phyloP scores from a whole-genome alignment of 2,329 filamentous ascomycete genomes.

The Diaporthe eres region DNA sequence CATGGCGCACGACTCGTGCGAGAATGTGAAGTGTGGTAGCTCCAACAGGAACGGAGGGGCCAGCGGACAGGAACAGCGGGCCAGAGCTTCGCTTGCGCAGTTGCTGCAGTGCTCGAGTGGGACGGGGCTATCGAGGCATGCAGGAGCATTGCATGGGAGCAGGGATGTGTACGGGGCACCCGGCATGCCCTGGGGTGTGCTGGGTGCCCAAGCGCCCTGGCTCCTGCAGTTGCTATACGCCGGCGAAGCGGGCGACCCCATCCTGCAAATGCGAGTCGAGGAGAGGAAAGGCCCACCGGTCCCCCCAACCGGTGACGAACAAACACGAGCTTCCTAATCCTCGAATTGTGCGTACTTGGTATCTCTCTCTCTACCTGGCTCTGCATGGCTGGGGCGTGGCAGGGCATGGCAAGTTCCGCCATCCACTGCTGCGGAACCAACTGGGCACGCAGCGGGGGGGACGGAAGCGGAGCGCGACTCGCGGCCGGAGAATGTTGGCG shows the following conservation, averaged over 20 bases:
- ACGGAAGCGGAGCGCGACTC: slow-evolving; percentile 17
- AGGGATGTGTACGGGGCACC: slow-evolving; percentile 26
- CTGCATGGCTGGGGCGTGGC: slow-evolving; percentile 10
- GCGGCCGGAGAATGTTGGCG: slow-evolving; percentile 15
- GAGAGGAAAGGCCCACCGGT: slow-evolving; percentile 5
- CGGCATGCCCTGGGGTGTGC: slow-evolving; percentile 2
- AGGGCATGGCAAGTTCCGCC: slow-evolving; percentile 23
- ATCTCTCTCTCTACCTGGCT: neutral
- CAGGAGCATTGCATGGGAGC: slow-evolving; percentile 30
- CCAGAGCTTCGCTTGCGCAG: slow-evolving; percentile 29
- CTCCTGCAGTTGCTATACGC: slow-evolving; percentile 27
- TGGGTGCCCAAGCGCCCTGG: slow-evolving; percentile 19
- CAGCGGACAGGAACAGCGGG: slow-evolving; percentile 36
- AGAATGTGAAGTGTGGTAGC: slow-evolving; percentile 10
- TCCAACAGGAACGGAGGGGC: slow-evolving; percentile 14
- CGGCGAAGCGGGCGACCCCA: neutral
- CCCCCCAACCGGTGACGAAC: slow-evolving; percentile 5
- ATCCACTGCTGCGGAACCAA: slow-evolving; percentile 32
- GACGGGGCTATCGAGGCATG: slow-evolving; percentile 20
- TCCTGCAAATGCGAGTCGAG: slow-evolving; percentile 24
- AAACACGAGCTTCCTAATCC: slow-evolving; percentile 4
- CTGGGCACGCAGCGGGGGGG: slow-evolving; percentile 15
- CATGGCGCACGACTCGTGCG: slow-evolving; percentile 25
- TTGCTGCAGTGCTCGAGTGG: slow-evolving; percentile 9
- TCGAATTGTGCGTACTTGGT: neutral